These are phyloP conservation scores for Aspergillus pseudoviridinutans DNA, from an alignment of 2,329 filamentous ascomycete species.

Conservation along the genomic window DNA sequence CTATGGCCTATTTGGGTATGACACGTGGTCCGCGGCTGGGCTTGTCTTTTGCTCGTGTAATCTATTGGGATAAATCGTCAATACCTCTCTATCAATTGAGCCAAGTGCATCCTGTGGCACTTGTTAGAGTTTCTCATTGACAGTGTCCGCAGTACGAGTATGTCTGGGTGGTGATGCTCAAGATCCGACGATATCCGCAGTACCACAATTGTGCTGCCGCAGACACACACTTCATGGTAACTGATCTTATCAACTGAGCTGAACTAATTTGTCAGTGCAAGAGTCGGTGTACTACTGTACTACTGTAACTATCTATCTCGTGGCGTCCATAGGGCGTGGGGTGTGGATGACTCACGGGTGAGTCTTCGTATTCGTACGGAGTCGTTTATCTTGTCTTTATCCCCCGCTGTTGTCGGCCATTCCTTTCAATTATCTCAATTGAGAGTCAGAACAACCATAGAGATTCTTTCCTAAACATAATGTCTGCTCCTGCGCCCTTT, in stretches of 20 bases:
- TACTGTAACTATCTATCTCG: too few species aligned
- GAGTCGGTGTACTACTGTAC: background rate
- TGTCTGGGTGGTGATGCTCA: background rate
- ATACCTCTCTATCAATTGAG: background rate
- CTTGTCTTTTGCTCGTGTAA: background rate
- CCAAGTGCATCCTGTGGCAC: background rate
- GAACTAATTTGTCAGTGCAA: background rate
- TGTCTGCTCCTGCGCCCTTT: constrained; percentile 36
- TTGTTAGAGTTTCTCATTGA: background rate
- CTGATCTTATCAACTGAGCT: background rate
- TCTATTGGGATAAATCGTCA: background rate
- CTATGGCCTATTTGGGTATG: background rate
- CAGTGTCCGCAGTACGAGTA: too few species aligned
- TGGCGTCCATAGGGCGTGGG: background rate
- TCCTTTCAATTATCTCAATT: background rate
- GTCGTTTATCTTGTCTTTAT: background rate
- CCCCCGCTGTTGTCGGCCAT: background rate
- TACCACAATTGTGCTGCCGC: too few species aligned
- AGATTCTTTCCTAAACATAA: background rate
- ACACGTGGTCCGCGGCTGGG: background rate
- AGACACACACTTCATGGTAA: background rate
- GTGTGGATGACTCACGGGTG: background rate
- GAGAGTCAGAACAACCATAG: background rate
- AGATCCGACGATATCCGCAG: background rate
- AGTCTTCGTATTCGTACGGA: background rate